A percentile compares a stretch with the other conserved stretches of the same genome.
phyloP scores from a whole-genome alignment of 2,329 filamentous ascomycete species.

The Hypoxylon sp. region DNA sequence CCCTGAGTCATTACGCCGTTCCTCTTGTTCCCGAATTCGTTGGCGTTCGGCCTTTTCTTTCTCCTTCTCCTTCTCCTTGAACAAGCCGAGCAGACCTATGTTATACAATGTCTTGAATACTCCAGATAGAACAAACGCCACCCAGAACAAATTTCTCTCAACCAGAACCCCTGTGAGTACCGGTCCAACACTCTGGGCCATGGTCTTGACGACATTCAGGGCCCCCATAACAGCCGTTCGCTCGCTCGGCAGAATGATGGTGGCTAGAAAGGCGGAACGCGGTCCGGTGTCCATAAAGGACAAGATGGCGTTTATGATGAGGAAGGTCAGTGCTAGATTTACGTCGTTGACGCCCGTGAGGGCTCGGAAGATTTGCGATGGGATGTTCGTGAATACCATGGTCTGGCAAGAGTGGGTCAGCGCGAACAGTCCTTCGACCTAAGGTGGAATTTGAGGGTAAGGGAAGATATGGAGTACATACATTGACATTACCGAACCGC shows the following conservation, averaged over 20 bases:
- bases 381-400: constrained; percentile 79
- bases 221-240: constrained; percentile 77
- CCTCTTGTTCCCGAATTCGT: constrained; percentile 23
- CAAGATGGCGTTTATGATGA: constrained; percentile 68
- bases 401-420: constrained; percentile 54
- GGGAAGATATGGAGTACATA: constrained; percentile 55
- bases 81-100: constrained; percentile 62
- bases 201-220: constrained; percentile 74
- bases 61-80: constrained; percentile 45
- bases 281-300: constrained; percentile 77
- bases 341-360: constrained; percentile 65
- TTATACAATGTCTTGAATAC: constrained; percentile 69
- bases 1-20: not conserved
- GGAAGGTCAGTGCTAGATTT: constrained; percentile 64
- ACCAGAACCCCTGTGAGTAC: constrained; percentile 71
- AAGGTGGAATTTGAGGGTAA: constrained; percentile 36
- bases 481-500: constrained; percentile 69
- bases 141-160: constrained; percentile 63
- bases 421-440: constrained; percentile 18
- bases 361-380: constrained; percentile 70
- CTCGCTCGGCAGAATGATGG: constrained; percentile 69
- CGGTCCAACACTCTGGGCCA: constrained; percentile 68
- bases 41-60: constrained; percentile 20
- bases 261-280: constrained; percentile 73
- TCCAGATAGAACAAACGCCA: constrained; percentile 71